Base-by-base conservation (phyloP, 176 grass and related monocot species). In the Oryza meyeriana region DNA sequence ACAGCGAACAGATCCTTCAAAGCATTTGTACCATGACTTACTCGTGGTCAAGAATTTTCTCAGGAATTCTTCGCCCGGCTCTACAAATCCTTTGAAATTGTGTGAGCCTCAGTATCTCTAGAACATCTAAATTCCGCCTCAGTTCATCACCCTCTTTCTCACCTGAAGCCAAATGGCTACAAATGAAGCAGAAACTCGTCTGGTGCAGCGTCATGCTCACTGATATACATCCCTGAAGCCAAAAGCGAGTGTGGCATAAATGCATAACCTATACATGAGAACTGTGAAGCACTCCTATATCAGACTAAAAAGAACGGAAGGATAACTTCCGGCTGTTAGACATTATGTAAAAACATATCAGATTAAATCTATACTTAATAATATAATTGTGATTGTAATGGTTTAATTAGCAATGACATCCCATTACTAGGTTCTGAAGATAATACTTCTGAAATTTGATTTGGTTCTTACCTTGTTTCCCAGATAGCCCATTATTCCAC, bases 141-240 rank as follows among this genome's bases (percentile, higher is more conserved):
- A 97, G 79, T 63, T 97, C 94, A 74, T 97, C 94, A 2, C 94
- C 89, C 82, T 94, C 94, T 92, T 97, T 97, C 80, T 97, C 85
- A 40, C 94, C 94, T 62, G 94, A 97, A 86, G 94, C 90, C 42
- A 97, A 81, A 83, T 97, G 94, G 76, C 92, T 92, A 72, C 94
- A 97, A 31, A 97, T 75, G 41, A 97, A 97, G 83, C 94, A 97
- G 86, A 97, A 92, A 77, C 84, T 90, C 65, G 94, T 94, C 80
- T 92, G 85, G 72, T 97, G 92, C 64, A 97, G 63, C 52, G 94
- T 90, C 92, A 97, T 90, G 83, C 94, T 97, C 76, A 97, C 83
- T 63, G 94, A 92, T 90, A 97, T 92, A 77, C 92, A 97, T 39
- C 94, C 94, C 94, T 44, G 89, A 90, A 85, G 89, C 89, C 25